A percentile compares a stretch with the other conserved stretches of the same genome.
Evolutionary conservation across 192 early-diverging fungal genomes (phyloP).

Genomic region (Phlyctochytrium bullatum): DNA sequence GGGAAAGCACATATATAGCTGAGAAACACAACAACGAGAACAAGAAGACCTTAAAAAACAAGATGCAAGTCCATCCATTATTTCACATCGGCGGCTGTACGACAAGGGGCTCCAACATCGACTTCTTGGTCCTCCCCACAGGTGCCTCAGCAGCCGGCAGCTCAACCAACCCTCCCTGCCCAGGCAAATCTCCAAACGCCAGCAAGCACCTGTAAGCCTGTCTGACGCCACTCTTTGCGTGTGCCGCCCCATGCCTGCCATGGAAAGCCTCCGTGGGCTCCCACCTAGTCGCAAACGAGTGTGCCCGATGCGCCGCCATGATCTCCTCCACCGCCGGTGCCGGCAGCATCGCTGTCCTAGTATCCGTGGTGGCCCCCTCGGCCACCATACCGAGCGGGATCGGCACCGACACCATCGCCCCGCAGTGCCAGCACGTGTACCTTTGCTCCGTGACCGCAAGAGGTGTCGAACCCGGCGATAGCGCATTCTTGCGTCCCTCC

Average conservation of each 20-base stretch:
- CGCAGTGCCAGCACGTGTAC: not conserved
- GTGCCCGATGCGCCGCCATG: not conserved
- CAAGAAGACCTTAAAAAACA: too few species aligned
- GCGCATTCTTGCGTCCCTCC: too few species aligned
- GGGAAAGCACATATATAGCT: too few species aligned
- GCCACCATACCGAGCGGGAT: not conserved
- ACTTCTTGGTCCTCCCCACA: not conserved
- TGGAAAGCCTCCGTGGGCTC: not conserved
- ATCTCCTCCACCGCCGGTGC: not conserved
- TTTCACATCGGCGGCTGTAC: too few species aligned
- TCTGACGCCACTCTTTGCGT: too few species aligned
- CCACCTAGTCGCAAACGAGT: not conserved
- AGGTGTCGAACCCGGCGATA: not conserved
- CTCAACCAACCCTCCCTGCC: not conserved
- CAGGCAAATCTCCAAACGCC: not conserved
- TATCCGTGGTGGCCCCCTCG: not conserved
- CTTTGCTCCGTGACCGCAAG: not conserved
- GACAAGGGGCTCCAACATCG: not conserved
- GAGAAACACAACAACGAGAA: too few species aligned
- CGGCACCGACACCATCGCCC: not conserved
- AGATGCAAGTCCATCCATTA: too few species aligned
- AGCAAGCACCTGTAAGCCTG: not conserved
- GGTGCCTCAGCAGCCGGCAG: not conserved
- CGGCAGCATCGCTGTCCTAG: too few species aligned
- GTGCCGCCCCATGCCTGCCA: not conserved